Evolutionary conservation across 2,329 filamentous ascomycete species (phyloP).

Genomic region (Diaporthe sp.): DNA sequence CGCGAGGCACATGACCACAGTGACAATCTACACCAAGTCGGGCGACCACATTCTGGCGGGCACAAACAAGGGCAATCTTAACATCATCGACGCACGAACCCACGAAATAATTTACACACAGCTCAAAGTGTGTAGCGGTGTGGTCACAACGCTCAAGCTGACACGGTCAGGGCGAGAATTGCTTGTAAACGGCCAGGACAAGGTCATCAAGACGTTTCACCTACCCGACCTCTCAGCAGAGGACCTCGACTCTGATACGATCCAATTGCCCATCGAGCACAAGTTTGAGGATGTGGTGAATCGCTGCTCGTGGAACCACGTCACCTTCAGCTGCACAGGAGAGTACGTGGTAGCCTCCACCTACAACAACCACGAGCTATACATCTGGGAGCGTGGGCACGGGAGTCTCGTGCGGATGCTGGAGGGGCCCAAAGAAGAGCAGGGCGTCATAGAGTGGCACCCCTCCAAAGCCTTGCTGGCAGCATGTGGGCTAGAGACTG

Average conservation of each 20-base stretch:
- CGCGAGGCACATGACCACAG: constrained; percentile 93
- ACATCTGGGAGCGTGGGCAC: constrained; percentile 95
- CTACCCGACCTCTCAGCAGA: constrained; percentile 79
- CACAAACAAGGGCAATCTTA: constrained; percentile 95
- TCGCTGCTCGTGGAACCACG: constrained; percentile 94
- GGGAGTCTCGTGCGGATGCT: constrained; percentile 96
- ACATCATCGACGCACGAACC: constrained; percentile 88
- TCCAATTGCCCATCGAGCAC: constrained; percentile 92
- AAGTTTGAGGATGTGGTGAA: constrained; percentile 99
- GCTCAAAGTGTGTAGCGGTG: constrained; percentile 85
- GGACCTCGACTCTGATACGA: constrained; percentile 83
- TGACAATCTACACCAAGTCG: constrained; percentile 85
- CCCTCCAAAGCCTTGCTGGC: constrained; percentile 87
- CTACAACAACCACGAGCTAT: constrained; percentile 98
- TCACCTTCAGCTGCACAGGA: constrained; percentile 91
- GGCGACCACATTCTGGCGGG: constrained; percentile 92
- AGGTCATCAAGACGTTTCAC: constrained; percentile 92
- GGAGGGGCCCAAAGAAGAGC: constrained; percentile 95
- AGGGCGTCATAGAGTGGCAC: constrained; percentile 98
- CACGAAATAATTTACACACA: constrained; percentile 84
- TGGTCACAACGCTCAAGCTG: constrained; percentile 88
- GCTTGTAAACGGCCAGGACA: constrained; percentile 92
- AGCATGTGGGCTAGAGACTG: constrained; percentile 91
- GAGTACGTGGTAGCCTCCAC: constrained; percentile 98
- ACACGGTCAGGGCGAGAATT: constrained; percentile 87